These are phyloP conservation scores for Penicillium crystallinum DNA, from an alignment of 495 filamentous ascomycete genomes.

Conservation along the genomic window DNA sequence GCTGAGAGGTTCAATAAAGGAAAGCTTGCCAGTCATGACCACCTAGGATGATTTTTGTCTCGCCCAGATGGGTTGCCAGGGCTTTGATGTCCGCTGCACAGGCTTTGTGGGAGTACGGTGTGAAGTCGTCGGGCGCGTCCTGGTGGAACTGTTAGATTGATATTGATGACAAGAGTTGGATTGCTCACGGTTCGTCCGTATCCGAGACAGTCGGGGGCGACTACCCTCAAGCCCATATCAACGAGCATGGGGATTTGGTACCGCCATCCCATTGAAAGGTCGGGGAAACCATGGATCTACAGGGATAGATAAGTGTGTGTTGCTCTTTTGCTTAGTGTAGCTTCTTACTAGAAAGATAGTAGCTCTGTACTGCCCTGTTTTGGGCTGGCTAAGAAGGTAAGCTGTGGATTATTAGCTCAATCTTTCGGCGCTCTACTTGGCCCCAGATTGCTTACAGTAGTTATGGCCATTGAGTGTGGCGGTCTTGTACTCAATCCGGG, in stretches of 20 bases:
- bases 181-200: conserved; percentile 64
- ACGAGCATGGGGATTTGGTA: conserved; percentile 77
- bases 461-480: conserved; percentile 56
- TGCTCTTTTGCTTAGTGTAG: neutral
- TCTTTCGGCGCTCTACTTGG: neutral
- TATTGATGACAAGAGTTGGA: neutral
- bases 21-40: conserved; percentile 79
- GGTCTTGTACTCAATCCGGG: conserved; percentile 57
- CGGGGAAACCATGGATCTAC: conserved; percentile 63
- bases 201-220: conserved; percentile 76
- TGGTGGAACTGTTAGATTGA: conserved; percentile 17
- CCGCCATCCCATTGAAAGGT: conserved; percentile 70
- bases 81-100: conserved; percentile 65
- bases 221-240: conserved; percentile 60
- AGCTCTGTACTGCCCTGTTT: conserved; percentile 43
- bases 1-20: neutral
- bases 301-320: neutral
- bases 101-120: conserved; percentile 63
- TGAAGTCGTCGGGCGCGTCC: conserved; percentile 53
- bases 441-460: conserved; percentile 44
- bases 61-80: conserved; percentile 54
- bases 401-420: neutral
- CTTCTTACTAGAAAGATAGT: conserved; percentile 61
- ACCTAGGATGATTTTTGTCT: conserved; percentile 60
- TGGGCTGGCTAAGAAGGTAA: conserved; percentile 63